phyloP scores from a whole-genome alignment of 345 rosid species.

The Streptanthus diversifolius region DNA sequence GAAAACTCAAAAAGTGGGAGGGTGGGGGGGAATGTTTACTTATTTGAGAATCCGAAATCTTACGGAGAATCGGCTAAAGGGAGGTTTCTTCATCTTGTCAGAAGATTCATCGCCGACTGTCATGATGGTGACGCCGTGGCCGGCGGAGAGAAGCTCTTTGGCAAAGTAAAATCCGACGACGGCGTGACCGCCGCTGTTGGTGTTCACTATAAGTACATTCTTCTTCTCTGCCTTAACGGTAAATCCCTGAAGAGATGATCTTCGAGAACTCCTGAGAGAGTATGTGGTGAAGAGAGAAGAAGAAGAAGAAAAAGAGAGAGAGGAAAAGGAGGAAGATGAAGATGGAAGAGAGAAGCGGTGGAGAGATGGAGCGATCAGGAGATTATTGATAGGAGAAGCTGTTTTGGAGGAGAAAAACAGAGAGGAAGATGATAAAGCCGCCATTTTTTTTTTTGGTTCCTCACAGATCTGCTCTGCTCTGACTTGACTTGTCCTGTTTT shows the following conservation, averaged over 20 bases:
- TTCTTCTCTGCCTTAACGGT: conserved; percentile 64
- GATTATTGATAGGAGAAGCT: conserved; percentile 17
- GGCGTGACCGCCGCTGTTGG: conserved; percentile 90
- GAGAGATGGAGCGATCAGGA: conserved; percentile 23
- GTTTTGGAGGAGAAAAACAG: conserved; percentile 33
- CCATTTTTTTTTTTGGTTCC: conserved; percentile 15
- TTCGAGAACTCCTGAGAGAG: conserved; percentile 26
- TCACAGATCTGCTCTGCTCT: not conserved
- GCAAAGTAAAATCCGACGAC: conserved; percentile 88
- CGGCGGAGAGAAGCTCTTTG: conserved; percentile 73
- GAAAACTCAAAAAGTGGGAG: not conserved
- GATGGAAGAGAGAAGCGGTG: conserved; percentile 29
- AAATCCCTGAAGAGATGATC: conserved; percentile 34
- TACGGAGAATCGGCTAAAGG: conserved; percentile 82
- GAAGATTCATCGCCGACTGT: conserved; percentile 85
- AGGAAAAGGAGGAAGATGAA: conserved; percentile 29
- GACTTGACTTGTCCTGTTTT: not conserved
- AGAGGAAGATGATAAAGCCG: conserved; percentile 30
- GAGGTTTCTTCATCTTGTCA: conserved; percentile 93
- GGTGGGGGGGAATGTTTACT: not conserved
- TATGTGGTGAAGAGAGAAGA: conserved; percentile 26
- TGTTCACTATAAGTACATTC: conserved; percentile 81
- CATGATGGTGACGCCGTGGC: conserved; percentile 69
- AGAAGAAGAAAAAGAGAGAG: conserved; percentile 34
- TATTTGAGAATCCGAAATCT: not conserved